A percentile compares a stretch with the other conserved stretches of the same genome.
Evolutionary conservation across 257 asterid genomes (phyloP).

Genomic region (Capsicum rhomboideum): DNA sequence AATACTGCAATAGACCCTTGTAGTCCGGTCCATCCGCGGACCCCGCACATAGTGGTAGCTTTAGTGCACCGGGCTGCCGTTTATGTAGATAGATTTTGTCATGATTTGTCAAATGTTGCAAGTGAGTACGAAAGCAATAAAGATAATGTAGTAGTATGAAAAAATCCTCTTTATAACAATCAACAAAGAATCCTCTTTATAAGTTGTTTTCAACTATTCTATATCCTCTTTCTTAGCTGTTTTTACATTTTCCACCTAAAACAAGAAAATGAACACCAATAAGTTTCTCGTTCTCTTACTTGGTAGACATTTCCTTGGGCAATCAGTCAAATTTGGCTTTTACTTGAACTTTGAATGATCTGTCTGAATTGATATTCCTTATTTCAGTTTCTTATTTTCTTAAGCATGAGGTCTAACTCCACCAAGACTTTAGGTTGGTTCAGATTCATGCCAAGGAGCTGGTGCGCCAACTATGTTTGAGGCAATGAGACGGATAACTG

Average conservation of each 20-base stretch:
- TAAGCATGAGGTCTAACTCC: neutral
- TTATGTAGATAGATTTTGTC: neutral
- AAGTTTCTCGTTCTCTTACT: neutral
- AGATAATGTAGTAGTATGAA: neutral
- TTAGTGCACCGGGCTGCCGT: no score
- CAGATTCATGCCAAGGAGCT: constrained; percentile 97
- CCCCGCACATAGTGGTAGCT: no score
- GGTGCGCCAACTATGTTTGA: constrained; percentile 99
- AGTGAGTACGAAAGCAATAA: neutral
- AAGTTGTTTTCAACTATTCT: neutral
- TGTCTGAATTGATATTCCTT: neutral
- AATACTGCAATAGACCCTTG: no score
- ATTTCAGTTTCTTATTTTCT: neutral
- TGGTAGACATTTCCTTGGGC: neutral
- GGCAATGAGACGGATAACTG: constrained; percentile 78
- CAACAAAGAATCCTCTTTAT: neutral
- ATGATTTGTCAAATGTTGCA: neutral
- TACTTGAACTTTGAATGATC: neutral
- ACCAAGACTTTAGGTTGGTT: constrained; percentile 67
- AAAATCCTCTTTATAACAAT: neutral
- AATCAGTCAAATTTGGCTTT: neutral
- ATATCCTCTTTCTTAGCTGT: neutral
- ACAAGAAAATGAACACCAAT: neutral
- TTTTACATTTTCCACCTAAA: neutral
- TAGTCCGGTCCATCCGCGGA: no score